phyloP scores from a whole-genome alignment of 306 rosid genomes.

The Quercus wislizeni region DNA sequence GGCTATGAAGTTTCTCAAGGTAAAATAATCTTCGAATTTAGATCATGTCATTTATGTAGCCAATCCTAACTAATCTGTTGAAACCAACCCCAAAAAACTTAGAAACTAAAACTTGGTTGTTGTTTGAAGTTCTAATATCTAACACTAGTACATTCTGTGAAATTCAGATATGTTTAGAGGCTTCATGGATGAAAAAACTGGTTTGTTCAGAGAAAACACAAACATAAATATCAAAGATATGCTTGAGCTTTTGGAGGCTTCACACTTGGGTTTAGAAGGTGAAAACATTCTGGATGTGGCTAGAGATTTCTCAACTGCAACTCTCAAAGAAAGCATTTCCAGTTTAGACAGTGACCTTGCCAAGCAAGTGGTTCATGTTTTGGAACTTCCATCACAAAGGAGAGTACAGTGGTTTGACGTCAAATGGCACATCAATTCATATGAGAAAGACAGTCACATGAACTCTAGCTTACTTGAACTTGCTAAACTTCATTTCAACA shows the following conservation, averaged over 20 bases:
- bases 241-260: constrained; percentile 23
- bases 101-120: no score
- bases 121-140: no score
- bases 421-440: constrained; percentile 40
- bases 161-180: no score
- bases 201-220: neutral
- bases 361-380: constrained; percentile 30
- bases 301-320: neutral
- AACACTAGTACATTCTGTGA: no score
- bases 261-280: constrained; percentile 24
- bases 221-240: constrained; percentile 3
- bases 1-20: constrained; percentile 51
- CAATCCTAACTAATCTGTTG: neutral
- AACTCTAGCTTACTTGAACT: constrained; percentile 32
- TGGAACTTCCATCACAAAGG: constrained; percentile 54
- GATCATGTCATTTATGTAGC: neutral
- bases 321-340: neutral
- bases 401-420: constrained; percentile 65
- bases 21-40: constrained; percentile 2
- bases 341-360: neutral
- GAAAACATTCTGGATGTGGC: constrained; percentile 20
- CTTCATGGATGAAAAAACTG: no score
- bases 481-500: constrained; percentile 48
- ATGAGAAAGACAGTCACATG: neutral
- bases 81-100: no score